Conservation (phyloP, 257 asterid species). For the Pogostemon cablin region DNA sequence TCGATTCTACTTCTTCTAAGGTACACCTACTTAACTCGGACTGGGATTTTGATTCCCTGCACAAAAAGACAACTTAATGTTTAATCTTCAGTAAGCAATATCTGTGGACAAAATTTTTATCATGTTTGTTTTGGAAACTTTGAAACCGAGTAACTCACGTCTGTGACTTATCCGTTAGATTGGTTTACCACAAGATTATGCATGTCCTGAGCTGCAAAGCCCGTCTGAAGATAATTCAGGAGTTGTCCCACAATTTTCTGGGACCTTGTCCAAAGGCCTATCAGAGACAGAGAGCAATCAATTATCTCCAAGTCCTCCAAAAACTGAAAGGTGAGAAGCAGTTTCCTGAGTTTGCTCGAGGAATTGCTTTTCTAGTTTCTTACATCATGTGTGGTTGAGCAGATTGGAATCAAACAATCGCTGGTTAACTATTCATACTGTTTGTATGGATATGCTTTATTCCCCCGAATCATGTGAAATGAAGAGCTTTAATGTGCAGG, state of each 20-base stretch:
- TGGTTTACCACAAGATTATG: constrained; percentile 32
- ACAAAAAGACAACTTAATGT: neutral
- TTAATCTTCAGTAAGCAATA: neutral
- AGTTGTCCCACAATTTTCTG: constrained; percentile 33
- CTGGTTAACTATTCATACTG: constrained; percentile 70
- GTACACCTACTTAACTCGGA: constrained; percentile 35
- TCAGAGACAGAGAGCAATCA: constrained; percentile 43
- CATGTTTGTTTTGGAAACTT: neutral
- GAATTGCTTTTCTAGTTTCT: neutral
- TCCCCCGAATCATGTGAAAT: constrained; percentile 48
- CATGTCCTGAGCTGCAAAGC: constrained; percentile 38
- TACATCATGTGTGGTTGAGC: constrained; percentile 32
- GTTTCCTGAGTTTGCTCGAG: neutral
- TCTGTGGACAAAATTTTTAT: neutral
- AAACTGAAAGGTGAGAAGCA: constrained; percentile 39
- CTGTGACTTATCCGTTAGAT: constrained; percentile 36
- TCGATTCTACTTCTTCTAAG: constrained; percentile 45
- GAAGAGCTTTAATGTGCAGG: constrained; percentile 44
- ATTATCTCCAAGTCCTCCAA: constrained; percentile 43
- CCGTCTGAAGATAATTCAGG: constrained; percentile 30
- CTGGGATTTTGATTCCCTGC: constrained; percentile 5
- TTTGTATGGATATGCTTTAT: constrained; percentile 54
- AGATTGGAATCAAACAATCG: constrained; percentile 47
- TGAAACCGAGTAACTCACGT: constrained; percentile 6
- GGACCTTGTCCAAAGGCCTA: constrained; percentile 35